These are phyloP conservation scores for Haplographium delicatum DNA, from an alignment of 495 filamentous ascomycete species.

Conservation along the genomic window DNA sequence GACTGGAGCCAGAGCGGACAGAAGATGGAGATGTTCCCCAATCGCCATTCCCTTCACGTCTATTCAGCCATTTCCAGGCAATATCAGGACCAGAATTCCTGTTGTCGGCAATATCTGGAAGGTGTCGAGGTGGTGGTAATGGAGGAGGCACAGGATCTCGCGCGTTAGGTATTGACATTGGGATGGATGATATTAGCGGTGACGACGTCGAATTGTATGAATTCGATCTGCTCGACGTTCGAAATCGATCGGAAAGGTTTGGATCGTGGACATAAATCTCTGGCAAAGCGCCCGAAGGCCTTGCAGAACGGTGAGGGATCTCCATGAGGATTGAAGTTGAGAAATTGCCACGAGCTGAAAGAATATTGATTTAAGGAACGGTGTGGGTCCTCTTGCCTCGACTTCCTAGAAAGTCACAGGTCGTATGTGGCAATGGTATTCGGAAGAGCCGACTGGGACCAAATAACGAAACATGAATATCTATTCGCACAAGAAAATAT, in stretches of 20 bases:
- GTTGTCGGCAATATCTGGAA: constrained; percentile 29
- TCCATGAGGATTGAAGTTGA: constrained; percentile 44
- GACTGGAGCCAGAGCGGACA: constrained; percentile 27
- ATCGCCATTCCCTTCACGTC: constrained; percentile 20
- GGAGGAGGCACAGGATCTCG: constrained; percentile 44
- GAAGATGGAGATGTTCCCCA: constrained; percentile 22
- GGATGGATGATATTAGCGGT: constrained; percentile 34
- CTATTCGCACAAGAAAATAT: constrained; percentile 14
- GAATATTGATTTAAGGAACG: constrained; percentile 7
- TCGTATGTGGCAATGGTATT: constrained; percentile 18
- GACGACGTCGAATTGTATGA: constrained; percentile 40
- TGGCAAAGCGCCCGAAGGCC: constrained; percentile 35
- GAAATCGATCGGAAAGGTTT: constrained; percentile 43
- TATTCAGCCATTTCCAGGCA: constrained; percentile 29
- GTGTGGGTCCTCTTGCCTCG: neutral
- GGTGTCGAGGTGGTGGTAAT: constrained; percentile 43
- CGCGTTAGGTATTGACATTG: constrained; percentile 43
- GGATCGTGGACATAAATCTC: constrained; percentile 51
- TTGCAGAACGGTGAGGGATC: constrained; percentile 43
- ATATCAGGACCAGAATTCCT: constrained; percentile 24
- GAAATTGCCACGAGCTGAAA: constrained; percentile 33
- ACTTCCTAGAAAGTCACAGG: constrained; percentile 7
- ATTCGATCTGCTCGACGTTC: constrained; percentile 41
- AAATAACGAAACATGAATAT: constrained; percentile 23
- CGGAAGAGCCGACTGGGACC: constrained; percentile 17